Conservation (phyloP, 345 rosid species). For the Acer negundo region DNA sequence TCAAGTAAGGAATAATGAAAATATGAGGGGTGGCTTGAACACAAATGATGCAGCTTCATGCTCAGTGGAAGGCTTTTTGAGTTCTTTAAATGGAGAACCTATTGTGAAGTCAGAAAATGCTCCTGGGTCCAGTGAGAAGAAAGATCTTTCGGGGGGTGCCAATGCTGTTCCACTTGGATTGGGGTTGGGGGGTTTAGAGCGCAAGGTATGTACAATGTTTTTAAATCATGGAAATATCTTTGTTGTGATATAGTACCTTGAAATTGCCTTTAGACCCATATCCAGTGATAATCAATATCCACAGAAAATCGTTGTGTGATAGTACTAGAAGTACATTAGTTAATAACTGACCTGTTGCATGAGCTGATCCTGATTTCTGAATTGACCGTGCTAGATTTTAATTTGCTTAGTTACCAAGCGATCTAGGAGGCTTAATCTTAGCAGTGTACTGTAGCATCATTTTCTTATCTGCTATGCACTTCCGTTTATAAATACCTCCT, state of each 20-base stretch:
- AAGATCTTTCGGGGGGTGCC: conserved; percentile 36
- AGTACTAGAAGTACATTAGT: neutral
- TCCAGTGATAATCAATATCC: too few species aligned
- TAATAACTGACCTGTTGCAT: conserved; percentile 1
- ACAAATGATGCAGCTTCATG: conserved; percentile 38
- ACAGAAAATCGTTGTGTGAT: neutral
- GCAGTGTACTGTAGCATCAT: neutral
- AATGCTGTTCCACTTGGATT: conserved; percentile 76
- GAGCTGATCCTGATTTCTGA: neutral
- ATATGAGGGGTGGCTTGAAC: conserved; percentile 28
- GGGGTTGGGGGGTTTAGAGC: conserved; percentile 80
- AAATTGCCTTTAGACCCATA: neutral
- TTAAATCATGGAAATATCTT: neutral
- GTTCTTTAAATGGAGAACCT: conserved; percentile 34
- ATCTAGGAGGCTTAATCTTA: neutral
- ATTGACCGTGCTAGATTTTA: neutral
- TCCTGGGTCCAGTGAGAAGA: conserved; percentile 39
- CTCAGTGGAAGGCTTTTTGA: conserved; percentile 29
- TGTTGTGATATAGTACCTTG: neutral
- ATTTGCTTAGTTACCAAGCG: neutral
- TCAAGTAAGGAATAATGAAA: conserved; percentile 28
- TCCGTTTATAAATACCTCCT: neutral
- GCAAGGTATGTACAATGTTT: conserved; percentile 56
- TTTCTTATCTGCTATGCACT: neutral
- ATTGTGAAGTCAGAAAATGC: conserved; percentile 35